Percentiles rank a stretch among this genome's conserved stretches.
Conservation (phyloP, 495 filamentous ascomycete species). For the Penicillium angulare region DNA sequence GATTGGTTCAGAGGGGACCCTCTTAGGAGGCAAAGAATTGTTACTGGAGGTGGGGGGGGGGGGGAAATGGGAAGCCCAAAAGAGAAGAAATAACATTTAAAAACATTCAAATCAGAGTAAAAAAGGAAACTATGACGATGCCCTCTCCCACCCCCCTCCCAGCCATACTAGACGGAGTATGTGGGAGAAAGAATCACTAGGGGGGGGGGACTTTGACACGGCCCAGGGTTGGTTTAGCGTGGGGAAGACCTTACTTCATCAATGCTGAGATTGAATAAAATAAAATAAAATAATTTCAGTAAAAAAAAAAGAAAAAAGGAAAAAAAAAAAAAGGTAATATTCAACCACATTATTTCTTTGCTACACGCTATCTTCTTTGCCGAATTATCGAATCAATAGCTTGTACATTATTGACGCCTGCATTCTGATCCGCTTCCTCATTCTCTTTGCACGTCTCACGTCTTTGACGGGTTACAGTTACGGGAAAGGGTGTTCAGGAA, state of each 20-base stretch:
- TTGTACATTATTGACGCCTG: conserved; percentile 24
- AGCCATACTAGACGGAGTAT: conserved; percentile 20
- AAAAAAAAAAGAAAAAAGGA: not conserved
- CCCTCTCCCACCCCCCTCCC: no score
- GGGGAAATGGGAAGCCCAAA: conserved; percentile 3
- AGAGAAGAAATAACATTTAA: not conserved
- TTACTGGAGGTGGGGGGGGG: not conserved
- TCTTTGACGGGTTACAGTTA: not conserved
- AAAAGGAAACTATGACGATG: conserved; percentile 9
- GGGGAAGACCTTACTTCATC: conserved; percentile 19
- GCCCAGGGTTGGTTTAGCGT: not conserved
- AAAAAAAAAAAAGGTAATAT: not conserved
- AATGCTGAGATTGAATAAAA: not conserved
- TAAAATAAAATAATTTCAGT: not conserved
- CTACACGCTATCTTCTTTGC: not conserved
- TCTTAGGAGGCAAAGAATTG: conserved; percentile 8
- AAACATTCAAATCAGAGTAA: not conserved
- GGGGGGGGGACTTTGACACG: not conserved
- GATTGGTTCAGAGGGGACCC: conserved; percentile 15
- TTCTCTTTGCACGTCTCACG: conserved; percentile 1
- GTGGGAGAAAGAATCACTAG: not conserved
- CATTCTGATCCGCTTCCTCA: conserved; percentile 13
- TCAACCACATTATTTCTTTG: not conserved
- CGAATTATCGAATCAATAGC: conserved; percentile 22
- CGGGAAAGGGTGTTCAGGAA: conserved; percentile 6